Base-by-base conservation (phyloP, 139 green algal species). In the Chlorokybus atmophyticus region DNA sequence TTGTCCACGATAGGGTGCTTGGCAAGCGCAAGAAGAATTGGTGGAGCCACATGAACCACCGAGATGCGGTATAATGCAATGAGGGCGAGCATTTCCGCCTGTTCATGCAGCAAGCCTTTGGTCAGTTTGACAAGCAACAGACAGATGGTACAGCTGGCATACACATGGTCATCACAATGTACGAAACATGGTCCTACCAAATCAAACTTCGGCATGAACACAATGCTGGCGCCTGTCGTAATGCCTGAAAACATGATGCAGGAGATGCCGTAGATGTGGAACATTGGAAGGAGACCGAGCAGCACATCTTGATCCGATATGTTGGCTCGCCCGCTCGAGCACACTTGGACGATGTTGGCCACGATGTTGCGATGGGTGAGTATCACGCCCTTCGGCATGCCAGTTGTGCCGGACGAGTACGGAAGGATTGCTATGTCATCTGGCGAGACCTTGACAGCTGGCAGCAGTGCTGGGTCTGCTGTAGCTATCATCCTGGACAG, bases 371-470 rank as follows among this genome's bases (percentile, higher is more conserved):
- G 41, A 50, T 76, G 67, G 14, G 60, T 67, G 7, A 79, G 52
- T 57, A 74, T 58, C 8, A 74, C 71, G 19, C 71, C 71, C 40
- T 79, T 79, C 14, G 71, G 52, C 31, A 62, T 24, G 2, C 71
- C 71, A 1, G 66, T 68, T 19, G 58, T 64, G 19, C 58, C 58
- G 31, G 57, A 81, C n/a, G 88, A 94, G 79, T 94, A 95, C 71
- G 79, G 92, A 29, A 94, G 81, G 14, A 79, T 82, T 29, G 83
- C 83, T 1, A 83, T 50, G 62, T 93, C 35, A 14, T 44, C 35
- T 14, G 10, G 35, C 35, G 10, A 10, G 10, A 44, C 35, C 35
- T 44, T 44, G 10, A 44, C 10, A 14, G 35, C n/a, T n/a, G n/a
- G n/a, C n/a, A n/a, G n/a, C n/a, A n/a, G n/a, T n/a, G n/a, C n/a